A percentile compares a stretch with the other conserved stretches of the same genome.
phyloP scores from a whole-genome alignment of 2,329 filamentous ascomycete species.

The Didymella arachidicola region DNA sequence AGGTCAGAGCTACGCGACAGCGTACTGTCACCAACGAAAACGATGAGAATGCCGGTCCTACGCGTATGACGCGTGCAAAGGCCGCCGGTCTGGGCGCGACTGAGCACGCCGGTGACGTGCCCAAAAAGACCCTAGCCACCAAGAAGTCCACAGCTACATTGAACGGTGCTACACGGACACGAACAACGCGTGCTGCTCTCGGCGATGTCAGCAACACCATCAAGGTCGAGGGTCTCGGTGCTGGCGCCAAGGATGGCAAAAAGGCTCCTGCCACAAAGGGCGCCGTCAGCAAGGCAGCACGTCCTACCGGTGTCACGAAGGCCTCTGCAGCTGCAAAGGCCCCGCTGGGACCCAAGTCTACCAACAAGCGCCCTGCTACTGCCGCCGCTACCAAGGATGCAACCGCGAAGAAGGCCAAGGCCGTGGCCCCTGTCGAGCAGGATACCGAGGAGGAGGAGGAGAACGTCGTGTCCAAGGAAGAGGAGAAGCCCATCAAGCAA shows the following conservation, averaged over 20 bases:
- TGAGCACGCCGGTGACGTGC: conserved; percentile 63
- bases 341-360: background rate
- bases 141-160: conserved; percentile 55
- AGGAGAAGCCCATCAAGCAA: conserved; percentile 57
- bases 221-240: conserved; percentile 67
- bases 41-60: conserved; percentile 82
- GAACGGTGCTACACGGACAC: conserved; percentile 56
- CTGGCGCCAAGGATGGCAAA: conserved; percentile 66
- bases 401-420: conserved; percentile 72
- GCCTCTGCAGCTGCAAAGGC: conserved; percentile 58
- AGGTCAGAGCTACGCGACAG: conserved; percentile 75
- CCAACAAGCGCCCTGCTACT: conserved; percentile 63
- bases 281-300: conserved; percentile 73
- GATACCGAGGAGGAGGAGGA: conserved; percentile 20
- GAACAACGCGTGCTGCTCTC: conserved; percentile 79
- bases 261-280: conserved; percentile 68
- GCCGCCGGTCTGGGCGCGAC: conserved; percentile 68
- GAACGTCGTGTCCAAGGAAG: conserved; percentile 51
- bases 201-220: conserved; percentile 95
- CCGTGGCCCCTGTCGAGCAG: conserved; percentile 56
- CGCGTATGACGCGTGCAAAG: conserved; percentile 92
- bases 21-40: conserved; percentile 89
- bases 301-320: conserved; percentile 85
- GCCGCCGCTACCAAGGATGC: conserved; percentile 69
- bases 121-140: conserved; percentile 57